Conservation (phyloP, 495 filamentous ascomycete species). For the Penicillium herquei region DNA sequence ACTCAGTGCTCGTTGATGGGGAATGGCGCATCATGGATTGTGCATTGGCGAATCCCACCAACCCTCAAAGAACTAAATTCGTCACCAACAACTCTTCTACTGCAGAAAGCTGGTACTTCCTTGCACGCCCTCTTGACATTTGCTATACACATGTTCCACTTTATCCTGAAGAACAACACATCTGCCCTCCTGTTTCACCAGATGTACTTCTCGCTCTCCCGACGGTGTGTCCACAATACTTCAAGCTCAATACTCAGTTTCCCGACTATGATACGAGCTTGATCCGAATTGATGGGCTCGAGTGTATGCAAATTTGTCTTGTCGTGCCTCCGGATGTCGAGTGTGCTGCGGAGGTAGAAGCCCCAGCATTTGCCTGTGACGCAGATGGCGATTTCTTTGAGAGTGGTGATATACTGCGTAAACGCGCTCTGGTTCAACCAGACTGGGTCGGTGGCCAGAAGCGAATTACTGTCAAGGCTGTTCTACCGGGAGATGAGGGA, state of each 20-base stretch:
- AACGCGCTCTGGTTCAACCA: slow-evolving; percentile 83
- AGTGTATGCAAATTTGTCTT: slow-evolving; percentile 87
- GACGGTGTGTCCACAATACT: slow-evolving; percentile 80
- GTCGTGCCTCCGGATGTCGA: slow-evolving; percentile 86
- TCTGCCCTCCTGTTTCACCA: slow-evolving; percentile 81
- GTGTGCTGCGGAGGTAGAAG: slow-evolving; percentile 90
- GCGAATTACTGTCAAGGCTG: slow-evolving; percentile 86
- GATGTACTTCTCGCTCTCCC: slow-evolving; percentile 84
- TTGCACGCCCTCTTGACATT: slow-evolving; percentile 77
- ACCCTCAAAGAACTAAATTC: slow-evolving; percentile 74
- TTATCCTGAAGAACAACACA: slow-evolving; percentile 81
- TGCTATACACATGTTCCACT: slow-evolving; percentile 96
- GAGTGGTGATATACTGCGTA: slow-evolving; percentile 81
- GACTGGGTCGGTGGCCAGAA: slow-evolving; percentile 88
- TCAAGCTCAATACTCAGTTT: slow-evolving; percentile 74
- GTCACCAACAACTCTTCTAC: slow-evolving; percentile 64
- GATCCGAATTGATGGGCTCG: slow-evolving; percentile 81
- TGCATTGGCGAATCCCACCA: slow-evolving; percentile 84
- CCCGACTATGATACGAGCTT: slow-evolving; percentile 90
- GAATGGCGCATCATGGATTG: slow-evolving; percentile 98
- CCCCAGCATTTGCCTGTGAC: slow-evolving; percentile 74
- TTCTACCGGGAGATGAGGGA: slow-evolving; percentile 87
- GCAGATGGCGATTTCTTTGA: slow-evolving; percentile 91
- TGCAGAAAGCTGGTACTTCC: slow-evolving; percentile 89
- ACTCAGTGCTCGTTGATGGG: slow-evolving; percentile 86